Conservation (phyloP, 331 rosid genomes). For the Quercus tomentella region DNA sequence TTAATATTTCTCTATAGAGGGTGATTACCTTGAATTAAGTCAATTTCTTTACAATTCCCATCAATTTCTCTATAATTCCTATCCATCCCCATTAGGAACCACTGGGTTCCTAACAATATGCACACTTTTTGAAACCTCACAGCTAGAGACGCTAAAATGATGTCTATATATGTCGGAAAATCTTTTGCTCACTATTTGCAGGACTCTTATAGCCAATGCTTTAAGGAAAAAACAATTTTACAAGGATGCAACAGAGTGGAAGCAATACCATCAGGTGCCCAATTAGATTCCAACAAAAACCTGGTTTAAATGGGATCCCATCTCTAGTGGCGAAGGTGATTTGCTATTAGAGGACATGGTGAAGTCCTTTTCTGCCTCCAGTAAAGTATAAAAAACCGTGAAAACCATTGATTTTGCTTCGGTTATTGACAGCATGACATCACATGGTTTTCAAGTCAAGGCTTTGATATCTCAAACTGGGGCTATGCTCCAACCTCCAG, state of each 20-base stretch:
- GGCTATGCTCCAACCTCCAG: conserved; percentile 16
- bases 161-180: conserved; percentile 8
- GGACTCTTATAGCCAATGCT: conserved; percentile 68
- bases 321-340: conserved; percentile 88
- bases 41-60: too few species aligned
- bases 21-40: too few species aligned
- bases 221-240: conserved; percentile 63
- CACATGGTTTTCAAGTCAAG: conserved; percentile 62
- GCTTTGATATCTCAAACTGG: conserved; percentile 40
- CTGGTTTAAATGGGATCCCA: conserved; percentile 72
- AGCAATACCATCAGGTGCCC: conserved; percentile 40
- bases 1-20: too few species aligned
- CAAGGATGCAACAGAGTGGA: conserved; percentile 74
- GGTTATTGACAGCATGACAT: conserved; percentile 43
- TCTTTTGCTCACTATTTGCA: conserved; percentile 29
- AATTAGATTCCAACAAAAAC: conserved; percentile 41
- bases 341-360: conserved; percentile 62
- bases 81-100: too few species aligned
- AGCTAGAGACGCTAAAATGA: not conserved
- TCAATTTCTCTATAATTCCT: too few species aligned
- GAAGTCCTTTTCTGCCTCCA: conserved; percentile 44
- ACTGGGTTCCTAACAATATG: conserved; percentile 24
- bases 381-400: conserved; percentile 38
- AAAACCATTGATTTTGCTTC: conserved; percentile 68
- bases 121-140: conserved; percentile 12